phyloP scores from a whole-genome alignment of 2,329 filamentous ascomycete genomes.

The Byssoonygena ceratinophila region DNA sequence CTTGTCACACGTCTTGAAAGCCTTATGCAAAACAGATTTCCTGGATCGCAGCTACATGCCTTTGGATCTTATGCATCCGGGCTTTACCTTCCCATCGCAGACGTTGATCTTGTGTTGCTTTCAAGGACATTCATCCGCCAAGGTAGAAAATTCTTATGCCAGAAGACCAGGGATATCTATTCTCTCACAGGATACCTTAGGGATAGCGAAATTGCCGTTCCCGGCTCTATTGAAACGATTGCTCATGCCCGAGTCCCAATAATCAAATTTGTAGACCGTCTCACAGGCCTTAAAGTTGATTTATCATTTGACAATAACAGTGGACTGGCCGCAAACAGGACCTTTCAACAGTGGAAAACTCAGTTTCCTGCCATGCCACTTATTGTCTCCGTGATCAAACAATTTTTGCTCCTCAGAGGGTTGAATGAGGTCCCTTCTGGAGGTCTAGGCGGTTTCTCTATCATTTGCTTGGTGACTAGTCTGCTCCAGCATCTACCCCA shows the following conservation, averaged over 20 bases:
- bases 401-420: constrained; percentile 78
- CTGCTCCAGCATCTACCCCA: constrained; percentile 72
- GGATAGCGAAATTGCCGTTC: constrained; percentile 46
- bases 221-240: constrained; percentile 56
- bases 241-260: constrained; percentile 72
- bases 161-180: constrained; percentile 47
- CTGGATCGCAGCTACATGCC: constrained; percentile 53
- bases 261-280: constrained; percentile 74
- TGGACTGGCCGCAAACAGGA: constrained; percentile 67
- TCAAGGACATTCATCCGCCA: constrained; percentile 51
- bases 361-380: constrained; percentile 76
- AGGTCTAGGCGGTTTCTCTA: constrained; percentile 84
- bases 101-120: constrained; percentile 87
- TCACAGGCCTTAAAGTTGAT: constrained; percentile 75
- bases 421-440: constrained; percentile 86
- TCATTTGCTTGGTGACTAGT: constrained; percentile 86
- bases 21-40: constrained; percentile 48
- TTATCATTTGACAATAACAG: constrained; percentile 89
- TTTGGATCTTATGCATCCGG: constrained; percentile 95
- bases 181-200: constrained; percentile 53
- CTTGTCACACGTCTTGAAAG: constrained; percentile 59
- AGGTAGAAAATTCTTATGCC: constrained; percentile 39
- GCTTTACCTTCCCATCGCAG: constrained; percentile 64
- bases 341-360: constrained; percentile 68
- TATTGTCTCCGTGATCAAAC: constrained; percentile 80